Evolutionary conservation across 2,329 filamentous ascomycete genomes (phyloP).

Genomic region (Pseudopyrenochaeta lycopersici): DNA sequence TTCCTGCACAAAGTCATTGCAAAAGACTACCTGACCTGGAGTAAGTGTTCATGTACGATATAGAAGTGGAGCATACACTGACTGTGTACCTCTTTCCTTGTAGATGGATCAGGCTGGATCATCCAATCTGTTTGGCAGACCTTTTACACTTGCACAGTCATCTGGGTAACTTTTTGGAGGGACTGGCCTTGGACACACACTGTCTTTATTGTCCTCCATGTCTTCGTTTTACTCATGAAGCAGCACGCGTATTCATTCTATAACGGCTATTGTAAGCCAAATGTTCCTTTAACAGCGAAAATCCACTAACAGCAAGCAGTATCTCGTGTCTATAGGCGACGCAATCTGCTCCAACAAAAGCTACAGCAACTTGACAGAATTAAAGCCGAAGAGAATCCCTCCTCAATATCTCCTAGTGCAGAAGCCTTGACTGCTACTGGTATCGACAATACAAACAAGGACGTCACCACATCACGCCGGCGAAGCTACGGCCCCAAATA

Average conservation of each 20-base stretch:
- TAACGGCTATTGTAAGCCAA: slow-evolving; percentile 69
- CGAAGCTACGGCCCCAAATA: slow-evolving; percentile 49
- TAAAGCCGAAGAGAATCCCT: slow-evolving; percentile 54
- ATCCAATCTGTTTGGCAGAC: slow-evolving; percentile 79
- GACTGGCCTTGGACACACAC: slow-evolving; percentile 88
- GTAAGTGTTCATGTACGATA: too few species aligned
- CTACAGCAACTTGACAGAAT: slow-evolving; percentile 67
- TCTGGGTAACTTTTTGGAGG: slow-evolving; percentile 73
- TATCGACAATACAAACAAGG: slow-evolving; percentile 13
- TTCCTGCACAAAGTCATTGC: slow-evolving; percentile 69
- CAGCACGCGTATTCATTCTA: slow-evolving; percentile 83
- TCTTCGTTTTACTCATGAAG: slow-evolving; percentile 82
- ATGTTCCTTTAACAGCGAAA: background rate
- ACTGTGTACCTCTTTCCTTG: too few species aligned
- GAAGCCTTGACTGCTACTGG: slow-evolving; percentile 20
- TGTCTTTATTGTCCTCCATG: slow-evolving; percentile 78
- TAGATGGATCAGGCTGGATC: slow-evolving; percentile 71
- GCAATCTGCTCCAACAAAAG: slow-evolving; percentile 55
- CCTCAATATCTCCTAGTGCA: slow-evolving; percentile 29
- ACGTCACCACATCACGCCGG: slow-evolving; percentile 26
- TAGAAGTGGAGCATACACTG: too few species aligned
- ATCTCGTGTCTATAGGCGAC: slow-evolving; percentile 61
- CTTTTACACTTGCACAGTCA: slow-evolving; percentile 67
- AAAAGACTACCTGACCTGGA: slow-evolving; percentile 72
- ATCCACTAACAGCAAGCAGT: slow-evolving; percentile 7